Conservation (phyloP, 2,329 filamentous ascomycete genomes). For the Fusarium sp. region DNA sequence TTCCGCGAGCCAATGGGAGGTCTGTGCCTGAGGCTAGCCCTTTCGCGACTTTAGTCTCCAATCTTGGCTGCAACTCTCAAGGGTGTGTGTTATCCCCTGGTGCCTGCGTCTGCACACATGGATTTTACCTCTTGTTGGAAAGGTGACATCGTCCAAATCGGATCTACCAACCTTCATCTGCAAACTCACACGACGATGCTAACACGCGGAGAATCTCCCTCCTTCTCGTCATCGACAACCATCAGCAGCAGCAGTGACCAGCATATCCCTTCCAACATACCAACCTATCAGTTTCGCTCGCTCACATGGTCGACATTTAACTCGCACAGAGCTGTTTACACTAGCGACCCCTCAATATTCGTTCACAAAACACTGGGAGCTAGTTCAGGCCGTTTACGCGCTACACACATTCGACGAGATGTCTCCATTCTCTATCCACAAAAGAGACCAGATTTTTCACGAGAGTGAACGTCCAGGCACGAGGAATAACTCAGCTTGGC, state of each 20-base stretch:
- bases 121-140: slow-evolving; percentile 28
- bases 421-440: slow-evolving; percentile 12
- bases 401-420: slow-evolving; percentile 25
- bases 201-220: slow-evolving; percentile 32
- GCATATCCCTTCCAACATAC: not conserved
- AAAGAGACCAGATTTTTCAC: slow-evolving; percentile 6
- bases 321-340: not conserved
- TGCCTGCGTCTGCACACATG: slow-evolving; percentile 26
- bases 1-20: slow-evolving; percentile 55
- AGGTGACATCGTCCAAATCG: slow-evolving; percentile 44
- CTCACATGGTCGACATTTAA: not conserved
- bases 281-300: not conserved
- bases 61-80: slow-evolving; percentile 27
- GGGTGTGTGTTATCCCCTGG: slow-evolving; percentile 25
- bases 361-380: slow-evolving; percentile 1
- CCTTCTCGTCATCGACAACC: slow-evolving; percentile 18
- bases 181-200: slow-evolving; percentile 23
- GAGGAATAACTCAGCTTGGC: slow-evolving; percentile 15
- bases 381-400: slow-evolving; percentile 13
- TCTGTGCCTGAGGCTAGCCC: slow-evolving; percentile 55
- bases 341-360: not conserved
- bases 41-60: slow-evolving; percentile 12
- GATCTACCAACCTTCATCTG: slow-evolving; percentile 32
- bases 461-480: not conserved
- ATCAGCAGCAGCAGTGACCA: slow-evolving; percentile 21